Evolutionary conservation across 2,329 filamentous ascomycete species (phyloP).

Genomic region (Tricladium varicosporioides): DNA sequence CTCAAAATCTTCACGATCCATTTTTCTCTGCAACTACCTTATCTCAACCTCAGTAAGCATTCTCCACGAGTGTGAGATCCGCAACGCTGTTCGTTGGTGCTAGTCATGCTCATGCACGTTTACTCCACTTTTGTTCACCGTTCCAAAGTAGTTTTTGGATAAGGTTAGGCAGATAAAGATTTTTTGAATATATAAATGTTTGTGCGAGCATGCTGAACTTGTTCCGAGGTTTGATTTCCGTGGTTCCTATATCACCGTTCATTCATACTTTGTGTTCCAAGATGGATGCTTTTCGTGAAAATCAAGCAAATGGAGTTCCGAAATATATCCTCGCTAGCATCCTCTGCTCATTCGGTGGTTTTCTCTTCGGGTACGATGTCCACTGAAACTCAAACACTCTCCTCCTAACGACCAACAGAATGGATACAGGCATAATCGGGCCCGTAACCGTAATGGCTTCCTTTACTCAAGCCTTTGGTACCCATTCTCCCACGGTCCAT

Average conservation of each 20-base stretch:
- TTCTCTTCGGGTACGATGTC: constrained; percentile 27
- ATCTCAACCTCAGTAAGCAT: not conserved
- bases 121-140: not conserved
- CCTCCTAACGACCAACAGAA: constrained; percentile 15
- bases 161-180: too few relatives aligned
- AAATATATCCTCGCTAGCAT: constrained; percentile 30
- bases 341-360: constrained; percentile 27
- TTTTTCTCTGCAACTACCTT: not conserved
- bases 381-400: too few relatives aligned
- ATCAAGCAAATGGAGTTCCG: constrained; percentile 3
- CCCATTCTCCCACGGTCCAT: constrained; percentile 49
- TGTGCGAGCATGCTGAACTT: too few relatives aligned
- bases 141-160: not conserved
- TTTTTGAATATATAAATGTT: too few relatives aligned
- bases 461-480: constrained; percentile 45
- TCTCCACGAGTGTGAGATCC: not conserved
- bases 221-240: too few relatives aligned
- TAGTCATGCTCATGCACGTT: not conserved
- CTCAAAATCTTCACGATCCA: too few relatives aligned
- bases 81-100: not conserved
- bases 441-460: constrained; percentile 49
- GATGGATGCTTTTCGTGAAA: not conserved
- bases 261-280: too few relatives aligned
- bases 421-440: constrained; percentile 51
- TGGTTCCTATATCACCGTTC: too few relatives aligned